These are phyloP conservation scores for Leccinum variicolor DNA, from an alignment of 768 basidiomycete genomes.

Conservation along the genomic window DNA sequence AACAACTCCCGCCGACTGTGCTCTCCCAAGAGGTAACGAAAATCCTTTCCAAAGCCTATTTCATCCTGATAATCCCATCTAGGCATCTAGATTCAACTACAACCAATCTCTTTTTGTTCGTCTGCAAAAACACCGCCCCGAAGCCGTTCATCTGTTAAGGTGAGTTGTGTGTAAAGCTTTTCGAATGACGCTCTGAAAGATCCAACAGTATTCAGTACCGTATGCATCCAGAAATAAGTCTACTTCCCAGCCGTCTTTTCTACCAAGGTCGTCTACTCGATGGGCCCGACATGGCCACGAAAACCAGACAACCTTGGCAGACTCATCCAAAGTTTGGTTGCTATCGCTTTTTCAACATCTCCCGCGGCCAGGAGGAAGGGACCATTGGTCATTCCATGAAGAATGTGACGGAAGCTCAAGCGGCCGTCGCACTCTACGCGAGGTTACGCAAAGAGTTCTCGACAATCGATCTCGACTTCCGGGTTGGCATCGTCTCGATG, in stretches of 20 bases:
- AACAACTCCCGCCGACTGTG: slow-evolving; percentile 95
- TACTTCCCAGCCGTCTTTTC: slow-evolving; percentile 84
- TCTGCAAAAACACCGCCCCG: slow-evolving; percentile 71
- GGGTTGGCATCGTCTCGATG: slow-evolving; percentile 83
- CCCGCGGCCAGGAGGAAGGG: slow-evolving; percentile 56
- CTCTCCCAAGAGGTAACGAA: slow-evolving; percentile 54
- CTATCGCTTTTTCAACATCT: slow-evolving; percentile 88
- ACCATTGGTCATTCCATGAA: slow-evolving; percentile 64
- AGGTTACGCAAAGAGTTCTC: slow-evolving; percentile 65
- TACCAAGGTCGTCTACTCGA: slow-evolving; percentile 78
- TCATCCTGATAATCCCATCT: slow-evolving; percentile 1
- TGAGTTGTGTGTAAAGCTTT: slow-evolving; percentile 28
- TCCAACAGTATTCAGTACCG: slow-evolving; percentile 90
- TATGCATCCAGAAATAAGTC: slow-evolving; percentile 97
- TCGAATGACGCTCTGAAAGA: background rate
- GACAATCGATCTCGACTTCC: slow-evolving; percentile 49
- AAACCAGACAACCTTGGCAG: slow-evolving; percentile 89
- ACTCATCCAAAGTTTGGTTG: slow-evolving; percentile 68
- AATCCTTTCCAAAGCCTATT: slow-evolving; percentile 23
- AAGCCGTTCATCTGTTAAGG: slow-evolving; percentile 92
- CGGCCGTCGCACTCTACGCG: slow-evolving; percentile 74
- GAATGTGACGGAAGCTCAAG: slow-evolving; percentile 70
- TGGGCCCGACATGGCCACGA: slow-evolving; percentile 83
- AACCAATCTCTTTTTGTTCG: slow-evolving; percentile 93
- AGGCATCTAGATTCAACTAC: slow-evolving; percentile 73